Conservation (phyloP, 2,329 filamentous ascomycete species). For the Thyridium curvatum region DNA sequence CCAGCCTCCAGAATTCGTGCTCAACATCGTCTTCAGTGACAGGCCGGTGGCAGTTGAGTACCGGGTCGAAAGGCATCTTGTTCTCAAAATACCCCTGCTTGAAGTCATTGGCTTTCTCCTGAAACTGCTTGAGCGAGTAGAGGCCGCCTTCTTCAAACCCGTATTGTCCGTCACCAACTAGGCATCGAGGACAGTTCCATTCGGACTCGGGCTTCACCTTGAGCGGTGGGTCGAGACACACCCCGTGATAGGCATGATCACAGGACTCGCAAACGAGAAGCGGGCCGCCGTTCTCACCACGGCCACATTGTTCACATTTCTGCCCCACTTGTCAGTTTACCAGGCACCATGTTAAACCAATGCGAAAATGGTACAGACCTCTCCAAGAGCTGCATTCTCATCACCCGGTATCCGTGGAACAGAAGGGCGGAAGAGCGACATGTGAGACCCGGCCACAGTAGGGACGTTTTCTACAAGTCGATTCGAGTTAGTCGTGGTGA, state of each 20-base stretch:
- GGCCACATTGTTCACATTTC: conserved; percentile 84
- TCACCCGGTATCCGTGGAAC: conserved; percentile 60
- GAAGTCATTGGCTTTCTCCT: conserved; percentile 92
- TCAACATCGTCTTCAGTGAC: conserved; percentile 95
- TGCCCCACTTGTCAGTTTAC: conserved; percentile 19
- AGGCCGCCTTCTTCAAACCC: conserved; percentile 95
- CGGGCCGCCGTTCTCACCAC: conserved; percentile 63
- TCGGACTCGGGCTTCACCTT: conserved; percentile 73
- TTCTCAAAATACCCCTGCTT: conserved; percentile 90
- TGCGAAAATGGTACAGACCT: conserved; percentile 25
- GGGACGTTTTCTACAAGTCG: conserved; percentile 53
- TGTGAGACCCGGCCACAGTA: conserved; percentile 91
- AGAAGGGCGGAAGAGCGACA: conserved; percentile 85
- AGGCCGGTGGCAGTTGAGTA: conserved; percentile 71
- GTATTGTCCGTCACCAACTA: conserved; percentile 94
- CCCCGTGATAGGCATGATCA: conserved; percentile 79
- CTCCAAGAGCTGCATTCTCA: conserved; percentile 36
- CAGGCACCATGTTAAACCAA: background rate
- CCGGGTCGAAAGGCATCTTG: conserved; percentile 82
- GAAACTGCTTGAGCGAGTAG: conserved; percentile 92
- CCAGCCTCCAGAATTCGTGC: conserved; percentile 91
- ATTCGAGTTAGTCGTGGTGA: too few relatives aligned
- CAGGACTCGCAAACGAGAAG: conserved; percentile 87
- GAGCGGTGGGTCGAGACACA: conserved; percentile 82
- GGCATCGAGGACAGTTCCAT: conserved; percentile 93